Percentiles rank a stretch among this genome's conserved stretches.
phyloP scores from a whole-genome alignment of 2,329 filamentous ascomycete genomes.

The Ophiostoma tasmaniense region DNA sequence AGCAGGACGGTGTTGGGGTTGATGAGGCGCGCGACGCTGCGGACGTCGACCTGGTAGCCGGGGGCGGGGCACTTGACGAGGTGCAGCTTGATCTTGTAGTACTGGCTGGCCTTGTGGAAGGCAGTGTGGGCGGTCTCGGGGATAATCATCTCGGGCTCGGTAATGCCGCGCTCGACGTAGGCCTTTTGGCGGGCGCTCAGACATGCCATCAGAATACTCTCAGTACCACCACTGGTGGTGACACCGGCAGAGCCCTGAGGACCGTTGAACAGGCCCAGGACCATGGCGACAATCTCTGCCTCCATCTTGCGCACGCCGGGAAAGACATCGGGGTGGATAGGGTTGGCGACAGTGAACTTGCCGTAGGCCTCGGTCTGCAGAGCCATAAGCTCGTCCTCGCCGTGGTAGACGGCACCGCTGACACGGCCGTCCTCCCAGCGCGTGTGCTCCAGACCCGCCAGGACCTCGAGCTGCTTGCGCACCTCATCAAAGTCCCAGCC shows the following conservation, averaged over 20 bases:
- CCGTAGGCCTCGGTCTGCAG: slow-evolving; percentile 90
- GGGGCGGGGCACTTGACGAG: slow-evolving; percentile 81
- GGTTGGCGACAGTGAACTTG: slow-evolving; percentile 90
- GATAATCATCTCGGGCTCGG: slow-evolving; percentile 92
- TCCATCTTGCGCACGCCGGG: slow-evolving; percentile 99
- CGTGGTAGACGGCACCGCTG: slow-evolving; percentile 92
- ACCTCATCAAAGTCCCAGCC: slow-evolving; percentile 76
- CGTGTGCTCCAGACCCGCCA: slow-evolving; percentile 85
- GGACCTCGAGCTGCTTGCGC: slow-evolving; percentile 65
- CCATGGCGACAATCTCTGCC: slow-evolving; percentile 95
- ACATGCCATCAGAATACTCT: slow-evolving; percentile 95
- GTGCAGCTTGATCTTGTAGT: slow-evolving; percentile 95
- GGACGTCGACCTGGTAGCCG: slow-evolving; percentile 72
- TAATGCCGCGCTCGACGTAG: slow-evolving; percentile 74
- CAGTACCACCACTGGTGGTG: slow-evolving; percentile 85
- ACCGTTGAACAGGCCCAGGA: slow-evolving; percentile 79
- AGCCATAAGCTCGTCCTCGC: slow-evolving; percentile 69
- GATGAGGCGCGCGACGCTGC: slow-evolving; percentile 71
- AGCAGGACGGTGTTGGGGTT: slow-evolving; percentile 91
- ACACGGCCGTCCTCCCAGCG: slow-evolving; percentile 95
- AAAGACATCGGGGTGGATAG: slow-evolving; percentile 96
- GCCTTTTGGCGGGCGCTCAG: slow-evolving; percentile 85
- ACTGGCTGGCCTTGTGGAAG: slow-evolving; percentile 88
- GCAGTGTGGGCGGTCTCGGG: slow-evolving; percentile 92
- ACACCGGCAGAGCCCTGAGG: slow-evolving; percentile 79